Conservation (phyloP, 2,329 filamentous ascomycete species). For the Aspergillus phoenicis region DNA sequence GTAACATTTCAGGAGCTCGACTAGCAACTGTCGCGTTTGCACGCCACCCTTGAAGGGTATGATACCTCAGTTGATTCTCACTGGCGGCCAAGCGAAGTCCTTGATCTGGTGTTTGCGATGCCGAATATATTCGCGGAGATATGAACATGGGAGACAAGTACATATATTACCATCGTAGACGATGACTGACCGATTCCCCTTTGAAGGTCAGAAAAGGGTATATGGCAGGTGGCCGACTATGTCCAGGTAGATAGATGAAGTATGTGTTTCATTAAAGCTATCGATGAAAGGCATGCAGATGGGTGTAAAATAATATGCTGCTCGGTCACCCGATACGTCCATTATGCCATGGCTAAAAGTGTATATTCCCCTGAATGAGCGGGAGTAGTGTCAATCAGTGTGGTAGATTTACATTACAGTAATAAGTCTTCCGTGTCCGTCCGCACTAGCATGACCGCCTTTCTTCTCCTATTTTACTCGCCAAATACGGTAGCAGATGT, state of each 20-base stretch:
- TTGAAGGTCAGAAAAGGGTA: not conserved
- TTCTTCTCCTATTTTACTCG: not conserved
- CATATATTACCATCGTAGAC: slow-evolving; percentile 26
- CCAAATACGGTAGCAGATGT: too few relatives aligned
- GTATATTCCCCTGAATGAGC: not conserved
- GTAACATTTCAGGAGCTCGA: slow-evolving; percentile 65
- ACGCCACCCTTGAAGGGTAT: slow-evolving; percentile 41
- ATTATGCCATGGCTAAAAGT: not conserved
- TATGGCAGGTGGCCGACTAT: not conserved
- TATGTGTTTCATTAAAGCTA: not conserved
- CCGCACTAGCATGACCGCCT: not conserved
- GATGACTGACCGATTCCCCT: not conserved
- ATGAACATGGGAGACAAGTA: slow-evolving; percentile 43
- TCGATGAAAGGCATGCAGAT: not conserved
- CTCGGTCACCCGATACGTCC: not conserved
- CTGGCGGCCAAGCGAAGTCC: slow-evolving; percentile 23
- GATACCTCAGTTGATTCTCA: slow-evolving; percentile 30
- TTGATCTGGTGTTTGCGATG: slow-evolving; percentile 43
- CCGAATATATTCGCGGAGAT: slow-evolving; percentile 46
- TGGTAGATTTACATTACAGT: too few relatives aligned
- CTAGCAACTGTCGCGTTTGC: slow-evolving; percentile 25
- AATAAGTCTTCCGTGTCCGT: too few relatives aligned
- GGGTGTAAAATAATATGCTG: not conserved
- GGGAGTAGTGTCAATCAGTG: not conserved
- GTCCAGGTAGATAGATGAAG: not conserved